These are phyloP conservation scores for Trapa bicornis DNA, from an alignment of 345 rosid species.

Conservation along the genomic window DNA sequence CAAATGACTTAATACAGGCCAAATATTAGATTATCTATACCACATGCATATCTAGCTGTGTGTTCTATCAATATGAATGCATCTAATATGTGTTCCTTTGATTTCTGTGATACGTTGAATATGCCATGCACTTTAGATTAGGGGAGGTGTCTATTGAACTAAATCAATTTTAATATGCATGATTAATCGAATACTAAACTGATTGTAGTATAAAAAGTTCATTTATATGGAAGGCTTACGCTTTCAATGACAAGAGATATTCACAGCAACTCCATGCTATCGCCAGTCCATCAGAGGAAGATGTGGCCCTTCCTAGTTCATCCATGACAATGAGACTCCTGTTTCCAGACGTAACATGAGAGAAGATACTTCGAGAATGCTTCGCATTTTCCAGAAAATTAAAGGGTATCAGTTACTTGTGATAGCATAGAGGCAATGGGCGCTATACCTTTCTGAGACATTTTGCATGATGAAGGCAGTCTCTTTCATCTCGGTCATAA, in stretches of 20 bases:
- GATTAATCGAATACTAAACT: neutral
- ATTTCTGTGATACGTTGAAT: neutral
- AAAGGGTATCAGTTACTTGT: neutral
- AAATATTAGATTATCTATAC: too few species aligned
- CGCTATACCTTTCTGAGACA: conserved; percentile 50
- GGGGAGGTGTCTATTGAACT: neutral
- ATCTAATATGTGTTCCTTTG: too few species aligned
- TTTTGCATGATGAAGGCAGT: conserved; percentile 96
- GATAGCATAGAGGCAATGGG: neutral
- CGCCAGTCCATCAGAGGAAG: conserved; percentile 89
- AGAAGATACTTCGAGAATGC: neutral
- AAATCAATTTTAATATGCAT: neutral
- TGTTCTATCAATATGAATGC: too few species aligned
- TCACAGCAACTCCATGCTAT: conserved; percentile 98
- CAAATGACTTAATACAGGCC: too few species aligned
- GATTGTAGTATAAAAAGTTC: neutral
- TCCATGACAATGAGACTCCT: conserved; percentile 92
- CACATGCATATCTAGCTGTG: too few species aligned
- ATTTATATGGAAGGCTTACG: conserved; percentile 29
- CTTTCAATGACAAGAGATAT: conserved; percentile 62
- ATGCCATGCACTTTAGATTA: neutral
- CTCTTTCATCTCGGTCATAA: conserved; percentile 99
- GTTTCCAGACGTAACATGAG: conserved; percentile 3
- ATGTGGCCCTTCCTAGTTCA: conserved; percentile 97
- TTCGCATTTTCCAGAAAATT: neutral